Evolutionary conservation across 1,284 basidiomycete genomes (phyloP).

Genomic region (Salmacisia buchloeana): DNA sequence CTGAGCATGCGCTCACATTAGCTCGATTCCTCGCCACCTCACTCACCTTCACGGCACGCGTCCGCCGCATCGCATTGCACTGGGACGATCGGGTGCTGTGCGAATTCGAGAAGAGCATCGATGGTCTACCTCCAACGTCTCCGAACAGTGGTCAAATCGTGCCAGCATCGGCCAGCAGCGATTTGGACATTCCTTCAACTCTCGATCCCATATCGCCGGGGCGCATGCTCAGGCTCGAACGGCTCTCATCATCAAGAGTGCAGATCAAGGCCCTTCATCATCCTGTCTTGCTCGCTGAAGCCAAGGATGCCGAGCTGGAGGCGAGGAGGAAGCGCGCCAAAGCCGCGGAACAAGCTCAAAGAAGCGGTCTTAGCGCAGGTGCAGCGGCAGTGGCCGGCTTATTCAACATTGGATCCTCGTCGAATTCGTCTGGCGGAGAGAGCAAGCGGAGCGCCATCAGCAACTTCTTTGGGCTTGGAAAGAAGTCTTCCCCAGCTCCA

Average conservation of each 20-base stretch:
- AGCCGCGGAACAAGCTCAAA: constrained; percentile 4
- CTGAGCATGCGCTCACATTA: constrained; percentile 72
- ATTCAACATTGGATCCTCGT: constrained; percentile 30
- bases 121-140: neutral
- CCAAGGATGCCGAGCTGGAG: neutral
- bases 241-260: constrained; percentile 67
- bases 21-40: constrained; percentile 84
- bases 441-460: constrained; percentile 48
- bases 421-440: constrained; percentile 39
- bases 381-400: constrained; percentile 53
- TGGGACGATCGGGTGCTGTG: constrained; percentile 69
- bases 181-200: constrained; percentile 59
- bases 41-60: constrained; percentile 84
- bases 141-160: neutral
- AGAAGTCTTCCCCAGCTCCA: constrained; percentile 35
- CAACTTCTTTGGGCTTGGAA: constrained; percentile 48
- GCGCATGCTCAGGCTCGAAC: constrained; percentile 65
- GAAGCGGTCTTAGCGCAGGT: constrained; percentile 64
- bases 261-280: constrained; percentile 63
- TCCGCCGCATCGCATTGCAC: constrained; percentile 62
- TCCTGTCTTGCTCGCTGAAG: neutral
- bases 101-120: constrained; percentile 63
- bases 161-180: neutral
- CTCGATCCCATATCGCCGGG: constrained; percentile 53
- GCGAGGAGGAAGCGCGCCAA: neutral